Percentiles rank a stretch among this genome's conserved stretches.
phyloP scores from a whole-genome alignment of 1,139 yeast genomes.

The Barnettozyma hawaiiensis region DNA sequence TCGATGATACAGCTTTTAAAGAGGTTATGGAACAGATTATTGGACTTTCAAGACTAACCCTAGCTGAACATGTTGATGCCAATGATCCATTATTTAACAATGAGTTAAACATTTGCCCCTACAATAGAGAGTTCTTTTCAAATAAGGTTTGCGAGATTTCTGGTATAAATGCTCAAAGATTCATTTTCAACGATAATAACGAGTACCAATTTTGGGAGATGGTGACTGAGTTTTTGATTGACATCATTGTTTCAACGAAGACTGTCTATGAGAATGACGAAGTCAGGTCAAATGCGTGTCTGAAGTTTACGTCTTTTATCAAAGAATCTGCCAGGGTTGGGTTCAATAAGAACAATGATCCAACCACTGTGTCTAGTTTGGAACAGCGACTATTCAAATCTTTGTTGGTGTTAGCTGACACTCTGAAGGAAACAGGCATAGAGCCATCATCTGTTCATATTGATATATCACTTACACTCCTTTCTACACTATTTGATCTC shows the following conservation, averaged over 20 bases:
- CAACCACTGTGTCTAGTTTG: constrained; percentile 5
- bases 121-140: constrained; percentile 33
- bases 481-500: constrained; percentile 61
- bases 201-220: constrained; percentile 39
- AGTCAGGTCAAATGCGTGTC: constrained; percentile 42
- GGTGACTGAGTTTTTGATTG: constrained; percentile 41
- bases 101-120: constrained; percentile 26
- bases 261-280: constrained; percentile 32
- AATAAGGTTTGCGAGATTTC: constrained; percentile 40
- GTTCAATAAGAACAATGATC: constrained; percentile 26
- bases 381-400: constrained; percentile 23
- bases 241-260: constrained; percentile 36
- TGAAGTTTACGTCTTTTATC: constrained; percentile 45
- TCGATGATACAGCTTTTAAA: constrained; percentile 44
- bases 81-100: constrained; percentile 18
- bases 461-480: constrained; percentile 57
- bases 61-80: constrained; percentile 12
- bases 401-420: constrained; percentile 16
- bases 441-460: constrained; percentile 29
- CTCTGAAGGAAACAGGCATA: constrained; percentile 27
- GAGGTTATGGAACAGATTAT: constrained; percentile 43
- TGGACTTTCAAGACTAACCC: constrained; percentile 34
- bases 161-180: constrained; percentile 44
- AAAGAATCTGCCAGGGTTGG: constrained; percentile 44
- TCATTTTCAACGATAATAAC: constrained; percentile 32